Percentiles rank a stretch among this genome's conserved stretches.
Conservation (phyloP, 306 rosid species). For the Delonix regia region DNA sequence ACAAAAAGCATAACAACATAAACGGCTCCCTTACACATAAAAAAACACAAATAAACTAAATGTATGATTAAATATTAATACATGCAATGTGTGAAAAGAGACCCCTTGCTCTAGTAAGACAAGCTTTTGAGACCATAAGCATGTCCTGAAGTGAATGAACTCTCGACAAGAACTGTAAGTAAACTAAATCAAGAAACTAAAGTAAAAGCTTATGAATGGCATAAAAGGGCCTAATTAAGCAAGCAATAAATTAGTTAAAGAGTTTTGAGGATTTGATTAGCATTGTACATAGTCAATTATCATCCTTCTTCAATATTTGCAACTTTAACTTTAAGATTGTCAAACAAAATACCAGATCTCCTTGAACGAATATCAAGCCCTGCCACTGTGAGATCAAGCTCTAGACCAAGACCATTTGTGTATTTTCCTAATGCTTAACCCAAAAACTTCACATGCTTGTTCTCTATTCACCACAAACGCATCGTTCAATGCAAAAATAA, state of each 20-base stretch:
- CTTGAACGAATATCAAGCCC: constrained; percentile 60
- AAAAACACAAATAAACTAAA: too few species aligned
- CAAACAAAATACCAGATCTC: constrained; percentile 64
- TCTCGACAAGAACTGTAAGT: too few species aligned
- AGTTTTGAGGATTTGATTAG: constrained; percentile 61
- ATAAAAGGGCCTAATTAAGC: too few species aligned
- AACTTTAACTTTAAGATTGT: constrained; percentile 57
- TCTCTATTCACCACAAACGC: constrained; percentile 61
- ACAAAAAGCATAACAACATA: too few species aligned
- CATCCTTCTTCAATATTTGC: constrained; percentile 63
- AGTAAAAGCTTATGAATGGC: too few species aligned
- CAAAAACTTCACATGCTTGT: constrained; percentile 60
- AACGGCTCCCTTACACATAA: too few species aligned
- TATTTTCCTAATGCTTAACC: constrained; percentile 64
- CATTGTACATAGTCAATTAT: constrained; percentile 62
- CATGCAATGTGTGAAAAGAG: too few species aligned
- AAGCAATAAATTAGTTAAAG: constrained; percentile 33
- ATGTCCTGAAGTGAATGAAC: too few species aligned
- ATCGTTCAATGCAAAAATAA: constrained; percentile 53
- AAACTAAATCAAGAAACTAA: too few species aligned
- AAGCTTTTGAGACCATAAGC: too few species aligned
- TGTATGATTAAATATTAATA: too few species aligned
- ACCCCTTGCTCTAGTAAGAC: too few species aligned
- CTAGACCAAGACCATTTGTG: constrained; percentile 62
- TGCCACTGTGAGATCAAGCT: constrained; percentile 60